Conservation (phyloP, 1,284 basidiomycete genomes). For the Irpex sp. region DNA sequence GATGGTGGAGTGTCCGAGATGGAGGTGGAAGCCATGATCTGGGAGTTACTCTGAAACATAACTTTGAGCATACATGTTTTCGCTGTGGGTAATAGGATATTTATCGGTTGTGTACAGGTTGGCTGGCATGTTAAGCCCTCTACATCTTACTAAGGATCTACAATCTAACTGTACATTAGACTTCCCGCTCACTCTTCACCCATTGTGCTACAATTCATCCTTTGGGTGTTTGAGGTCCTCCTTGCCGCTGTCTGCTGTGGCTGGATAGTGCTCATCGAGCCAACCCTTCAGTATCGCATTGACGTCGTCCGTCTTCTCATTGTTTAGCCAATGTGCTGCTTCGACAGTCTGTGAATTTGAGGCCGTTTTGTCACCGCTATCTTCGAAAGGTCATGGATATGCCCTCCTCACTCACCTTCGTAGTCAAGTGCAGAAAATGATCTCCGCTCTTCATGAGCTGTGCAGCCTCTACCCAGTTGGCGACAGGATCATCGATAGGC, state of each 20-base stretch:
- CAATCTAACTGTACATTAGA: background rate
- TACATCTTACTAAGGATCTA: too few relatives aligned
- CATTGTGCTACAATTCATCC: background rate
- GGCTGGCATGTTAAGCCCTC: background rate
- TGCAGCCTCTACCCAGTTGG: conserved; percentile 49
- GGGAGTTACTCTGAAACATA: background rate
- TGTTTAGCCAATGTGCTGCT: conserved; percentile 59
- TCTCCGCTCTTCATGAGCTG: conserved; percentile 38
- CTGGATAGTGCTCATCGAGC: conserved; percentile 25
- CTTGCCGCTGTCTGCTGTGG: background rate
- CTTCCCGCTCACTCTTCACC: background rate
- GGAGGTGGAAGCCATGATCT: background rate
- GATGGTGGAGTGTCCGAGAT: background rate
- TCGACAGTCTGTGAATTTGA: conserved; percentile 33
- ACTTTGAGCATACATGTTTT: background rate
- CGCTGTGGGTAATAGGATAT: too few relatives aligned
- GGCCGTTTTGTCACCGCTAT: background rate
- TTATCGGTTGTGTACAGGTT: background rate
- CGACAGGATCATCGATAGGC: conserved; percentile 60
- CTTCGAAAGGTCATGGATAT: too few relatives aligned
- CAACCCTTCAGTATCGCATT: conserved; percentile 43
- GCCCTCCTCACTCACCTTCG: conserved; percentile 33
- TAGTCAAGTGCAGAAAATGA: conserved; percentile 49
- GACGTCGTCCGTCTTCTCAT: conserved; percentile 49
- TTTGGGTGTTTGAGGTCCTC: background rate